Percentiles rank a stretch among this genome's conserved stretches.
Evolutionary conservation across 2,329 filamentous ascomycete species (phyloP).

Genomic region (Fusarium musae): DNA sequence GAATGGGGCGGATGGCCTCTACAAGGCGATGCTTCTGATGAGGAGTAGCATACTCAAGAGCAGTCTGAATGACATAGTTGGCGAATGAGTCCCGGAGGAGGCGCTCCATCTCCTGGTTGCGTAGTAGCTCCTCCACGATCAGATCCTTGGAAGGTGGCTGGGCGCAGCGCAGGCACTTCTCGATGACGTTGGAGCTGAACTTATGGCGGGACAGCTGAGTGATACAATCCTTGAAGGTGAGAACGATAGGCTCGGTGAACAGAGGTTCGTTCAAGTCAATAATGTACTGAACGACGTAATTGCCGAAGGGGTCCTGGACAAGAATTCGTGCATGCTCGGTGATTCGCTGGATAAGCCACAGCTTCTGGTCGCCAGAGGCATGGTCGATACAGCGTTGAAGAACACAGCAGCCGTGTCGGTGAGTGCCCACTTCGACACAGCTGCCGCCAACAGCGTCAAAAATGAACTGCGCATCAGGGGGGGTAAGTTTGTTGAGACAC

Average conservation of each 20-base stretch:
- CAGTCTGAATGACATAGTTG: slow-evolving; percentile 98
- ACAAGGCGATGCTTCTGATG: slow-evolving; percentile 80
- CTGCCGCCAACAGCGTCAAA: slow-evolving; percentile 91
- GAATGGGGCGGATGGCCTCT: slow-evolving; percentile 84
- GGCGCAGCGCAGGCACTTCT: slow-evolving; percentile 92
- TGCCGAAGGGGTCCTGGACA: slow-evolving; percentile 96
- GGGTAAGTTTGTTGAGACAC: slow-evolving; percentile 92
- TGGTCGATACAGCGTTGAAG: slow-evolving; percentile 98
- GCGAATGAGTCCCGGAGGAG: slow-evolving; percentile 92
- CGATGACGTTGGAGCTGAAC: slow-evolving; percentile 98
- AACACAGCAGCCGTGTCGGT: slow-evolving; percentile 97
- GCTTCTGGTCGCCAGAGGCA: slow-evolving; percentile 88
- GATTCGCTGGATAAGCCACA: slow-evolving; percentile 86
- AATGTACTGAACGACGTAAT: slow-evolving; percentile 99
- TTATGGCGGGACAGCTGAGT: slow-evolving; percentile 88
- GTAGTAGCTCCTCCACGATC: slow-evolving; percentile 85
- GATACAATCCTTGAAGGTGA: slow-evolving; percentile 79
- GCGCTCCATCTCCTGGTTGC: slow-evolving; percentile 81
- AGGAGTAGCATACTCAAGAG: slow-evolving; percentile 83
- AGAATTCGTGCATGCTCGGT: slow-evolving; percentile 88
- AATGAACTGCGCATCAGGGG: slow-evolving; percentile 91
- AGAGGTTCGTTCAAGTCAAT: slow-evolving; percentile 88
- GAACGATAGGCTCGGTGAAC: slow-evolving; percentile 90
- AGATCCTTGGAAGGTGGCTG: slow-evolving; percentile 78
- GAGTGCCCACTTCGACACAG: slow-evolving; percentile 92